Evolutionary conservation across 305 asterid genomes (phyloP), one percentile per base, ranked within the genome.

Genomic region (Plantago coronopus): DNA sequence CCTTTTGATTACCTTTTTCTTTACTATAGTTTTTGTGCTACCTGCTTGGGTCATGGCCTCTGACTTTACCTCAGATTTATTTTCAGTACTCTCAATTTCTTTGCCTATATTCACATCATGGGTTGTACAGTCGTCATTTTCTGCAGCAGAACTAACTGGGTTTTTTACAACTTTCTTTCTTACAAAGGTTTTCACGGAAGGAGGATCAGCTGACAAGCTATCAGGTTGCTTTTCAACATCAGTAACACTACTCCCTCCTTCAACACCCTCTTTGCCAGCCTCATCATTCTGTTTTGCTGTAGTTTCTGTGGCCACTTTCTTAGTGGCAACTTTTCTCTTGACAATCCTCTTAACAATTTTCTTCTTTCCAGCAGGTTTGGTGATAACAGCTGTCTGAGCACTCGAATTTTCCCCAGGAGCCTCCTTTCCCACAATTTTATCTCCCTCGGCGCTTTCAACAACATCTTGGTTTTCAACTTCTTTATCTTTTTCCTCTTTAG

Each of bases 271-370:
- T 69, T 78, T 73, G 58, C 57, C 77, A 17, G 53, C 69, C 46
- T 67, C 81, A 68, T 65, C 79, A 48, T 29, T 83, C 69, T 46
- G 78, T 56, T 77, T 73, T 18, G 71, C 62, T 27, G 79, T 68
- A 72, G 51, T 80, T 74, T 79, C 89, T 44, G 68, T 17, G 48
- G 27, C 62, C 31, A 66, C 83, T 72, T 80, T 86, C 67, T 76
- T 86, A 43, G 72, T 69, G 21, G 78, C 71, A 66, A 83, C 85
- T 68, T 79, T 89, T 75, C 73, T 83, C 75, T 85, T 91, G 64
- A 91, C 85, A 73, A 91, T 74, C 75, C 84, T 87, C 83, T 77
- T 91, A 53, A 91, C 68, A 58, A 91, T 83, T 74, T 84, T 94
- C 85, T 81, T 94, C 73, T 94, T 94, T 63, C 75, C 95, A 59